Conservation (phyloP, 257 asterid genomes). For the Lithospermum erythrorhizon region DNA sequence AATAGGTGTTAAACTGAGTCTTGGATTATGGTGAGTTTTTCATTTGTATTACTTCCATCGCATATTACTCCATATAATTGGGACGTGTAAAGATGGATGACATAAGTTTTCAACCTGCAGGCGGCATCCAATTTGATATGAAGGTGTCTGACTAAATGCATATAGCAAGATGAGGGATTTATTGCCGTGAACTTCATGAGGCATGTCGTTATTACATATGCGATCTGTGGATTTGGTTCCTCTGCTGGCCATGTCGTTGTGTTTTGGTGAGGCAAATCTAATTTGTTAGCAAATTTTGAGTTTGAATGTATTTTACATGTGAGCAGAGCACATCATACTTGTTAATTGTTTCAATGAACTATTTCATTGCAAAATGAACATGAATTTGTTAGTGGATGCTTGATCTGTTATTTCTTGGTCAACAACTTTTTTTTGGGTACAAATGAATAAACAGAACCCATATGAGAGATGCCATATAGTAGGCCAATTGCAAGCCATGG, state of each 20-base stretch:
- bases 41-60: too few species aligned
- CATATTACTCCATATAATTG: neutral
- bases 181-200: neutral
- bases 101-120: neutral
- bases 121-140: neutral
- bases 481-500: too few species aligned
- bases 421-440: too few species aligned
- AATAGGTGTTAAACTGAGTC: too few species aligned
- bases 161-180: neutral
- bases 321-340: neutral
- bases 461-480: too few species aligned
- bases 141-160: neutral
- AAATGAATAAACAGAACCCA: too few species aligned
- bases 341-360: neutral
- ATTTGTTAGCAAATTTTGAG: neutral
- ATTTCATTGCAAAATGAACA: neutral
- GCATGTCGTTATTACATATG: neutral
- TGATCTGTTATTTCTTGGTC: neutral
- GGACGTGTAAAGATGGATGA: neutral
- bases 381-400: too few species aligned
- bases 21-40: too few species aligned
- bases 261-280: neutral
- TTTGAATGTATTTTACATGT: neutral
- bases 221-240: neutral
- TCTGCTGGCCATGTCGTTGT: neutral